Evolutionary conservation across 1,284 basidiomycete species (phyloP), one percentile per base, ranked within the genome.

Genomic region (Puccinia hordei): DNA sequence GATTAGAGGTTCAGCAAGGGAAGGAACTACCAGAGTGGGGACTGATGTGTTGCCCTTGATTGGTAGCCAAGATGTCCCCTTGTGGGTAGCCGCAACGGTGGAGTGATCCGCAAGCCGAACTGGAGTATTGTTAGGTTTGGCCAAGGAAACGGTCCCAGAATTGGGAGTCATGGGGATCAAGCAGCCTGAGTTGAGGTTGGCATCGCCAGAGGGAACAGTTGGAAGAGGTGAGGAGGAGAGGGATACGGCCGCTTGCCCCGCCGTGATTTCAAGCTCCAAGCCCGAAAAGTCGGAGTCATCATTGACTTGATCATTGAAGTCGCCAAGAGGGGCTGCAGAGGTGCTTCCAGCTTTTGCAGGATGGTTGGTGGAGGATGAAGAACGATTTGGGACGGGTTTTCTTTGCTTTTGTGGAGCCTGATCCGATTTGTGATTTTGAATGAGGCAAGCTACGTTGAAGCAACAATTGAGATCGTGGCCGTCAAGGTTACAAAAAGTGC

Each of bases 121-220:
- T 17, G 33, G 61, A 27, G 61, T 65, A 2, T 19, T 2, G 17
- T 65, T 24, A 33, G 61, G 30, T n/a, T 38, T 65, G 22, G 38
- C 22, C 9, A n/a, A 8, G 61, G 8, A 2, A n/a, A n/a, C 61
- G 1, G 27, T 4, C 1, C 12, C 2, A 2, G 17, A 12, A n/a
- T n/a, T n/a, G n/a, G 68, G 68, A 15, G 68, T 71, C 68, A 71
- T 71, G 4, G 41, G 51, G 15, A 53, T 49, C 5, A 44, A 49
- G 30, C 22, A 49, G 3, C 68, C 68, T 3, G 44, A 22, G 41
- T 49, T n/a, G 15, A 38, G 22, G 22, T 71, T 51, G 2, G 30
- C 61, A 22, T n/a, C 19, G 19, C n/a, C n/a, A n/a, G n/a, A 6
- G 3, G 33, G 27, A n/a, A 24, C 5, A 22, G 30, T 3, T 8